phyloP scores from a whole-genome alignment of 2,329 filamentous ascomycete species.

The Pestalotiopsis sp. region DNA sequence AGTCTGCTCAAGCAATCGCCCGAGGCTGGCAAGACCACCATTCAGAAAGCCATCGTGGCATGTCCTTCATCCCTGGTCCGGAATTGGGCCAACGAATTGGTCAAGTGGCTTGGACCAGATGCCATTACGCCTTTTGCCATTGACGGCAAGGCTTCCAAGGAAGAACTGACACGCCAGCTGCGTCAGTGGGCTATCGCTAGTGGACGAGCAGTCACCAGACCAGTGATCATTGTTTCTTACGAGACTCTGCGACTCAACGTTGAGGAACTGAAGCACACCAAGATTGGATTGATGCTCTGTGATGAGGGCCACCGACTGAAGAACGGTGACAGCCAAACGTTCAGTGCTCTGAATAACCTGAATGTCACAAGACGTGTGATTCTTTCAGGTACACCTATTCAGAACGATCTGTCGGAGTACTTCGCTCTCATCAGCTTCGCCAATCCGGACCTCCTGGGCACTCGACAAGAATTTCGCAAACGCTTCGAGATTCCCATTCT shows the following conservation, averaged over 20 bases:
- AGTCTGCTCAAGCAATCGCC: conserved; percentile 94
- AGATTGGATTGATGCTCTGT: conserved; percentile 90
- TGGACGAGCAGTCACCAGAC: conserved; percentile 86
- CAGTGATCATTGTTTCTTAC: conserved; percentile 96
- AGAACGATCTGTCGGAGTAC: conserved; percentile 98
- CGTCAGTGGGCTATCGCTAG: conserved; percentile 93
- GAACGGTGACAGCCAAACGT: conserved; percentile 95
- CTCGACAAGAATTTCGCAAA: conserved; percentile 88
- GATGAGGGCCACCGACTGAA: conserved; percentile 97
- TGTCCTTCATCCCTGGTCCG: conserved; percentile 95
- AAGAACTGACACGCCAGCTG: conserved; percentile 86
- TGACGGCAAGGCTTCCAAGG: conserved; percentile 94
- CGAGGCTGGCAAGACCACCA: conserved; percentile 89
- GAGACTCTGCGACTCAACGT: conserved; percentile 92
- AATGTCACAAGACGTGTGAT: conserved; percentile 93
- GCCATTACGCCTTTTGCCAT: conserved; percentile 93
- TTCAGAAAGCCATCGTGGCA: conserved; percentile 95
- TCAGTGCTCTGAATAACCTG: conserved; percentile 84
- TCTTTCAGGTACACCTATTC: conserved; percentile 93
- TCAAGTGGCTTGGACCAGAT: conserved; percentile 94
- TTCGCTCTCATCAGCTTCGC: conserved; percentile 96
- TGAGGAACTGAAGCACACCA: conserved; percentile 84
- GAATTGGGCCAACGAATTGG: conserved; percentile 97
- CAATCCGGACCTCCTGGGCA: conserved; percentile 89
- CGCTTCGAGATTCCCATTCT: conserved; percentile 92